Evolutionary conservation across 2,329 filamentous ascomycete species (phyloP), one percentile per base, ranked within the genome.

Genomic region (Colletotrichum tofieldiae): DNA sequence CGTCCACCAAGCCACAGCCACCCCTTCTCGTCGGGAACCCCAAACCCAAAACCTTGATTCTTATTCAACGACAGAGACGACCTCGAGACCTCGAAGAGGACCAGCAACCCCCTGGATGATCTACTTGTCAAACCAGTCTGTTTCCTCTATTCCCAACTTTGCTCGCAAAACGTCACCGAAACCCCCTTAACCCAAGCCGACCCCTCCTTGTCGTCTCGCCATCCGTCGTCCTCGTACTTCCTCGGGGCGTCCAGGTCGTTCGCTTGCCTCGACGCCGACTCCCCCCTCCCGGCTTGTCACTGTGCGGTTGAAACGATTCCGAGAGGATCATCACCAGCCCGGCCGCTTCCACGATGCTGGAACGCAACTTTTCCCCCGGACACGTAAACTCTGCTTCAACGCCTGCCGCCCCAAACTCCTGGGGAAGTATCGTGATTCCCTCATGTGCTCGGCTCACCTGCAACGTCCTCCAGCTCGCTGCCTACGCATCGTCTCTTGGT

Each of bases 11-110:
- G 18, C 73, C 63, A 54, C 61, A 71, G 64, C 65, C 68, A 65
- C 51, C 52, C 61, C 45, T 52, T 62, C 55, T 54, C 66, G 18
- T 60, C 26, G 4, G 18, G 39, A 23, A 32, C 29, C 29, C 55
- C 32, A 71, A 71, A 61, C 63, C 29, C 55, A 41, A 71, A 71
- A 61, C 63, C 67, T 71, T 55, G 67, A 35, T 41, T 67, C 29
- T 55, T 65, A n/a, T 37, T 35, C 51, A 55, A 29, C 3, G 11
- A 35, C 29, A 23, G 5, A 12, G 16, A 54, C 60, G 14, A 18
- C 39, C 39, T 43, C 26, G 12, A 18, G 23, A 9, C 4, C 6
- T 35, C 26, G 2, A 29, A 55, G 43, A 65, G 35, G 12, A 23
- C 12, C 23, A 14, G 8, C 18, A 6, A 23, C 35, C 35, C 20